phyloP scores from a whole-genome alignment of 2,329 filamentous ascomycete genomes.

The Fusarium mexicanum region DNA sequence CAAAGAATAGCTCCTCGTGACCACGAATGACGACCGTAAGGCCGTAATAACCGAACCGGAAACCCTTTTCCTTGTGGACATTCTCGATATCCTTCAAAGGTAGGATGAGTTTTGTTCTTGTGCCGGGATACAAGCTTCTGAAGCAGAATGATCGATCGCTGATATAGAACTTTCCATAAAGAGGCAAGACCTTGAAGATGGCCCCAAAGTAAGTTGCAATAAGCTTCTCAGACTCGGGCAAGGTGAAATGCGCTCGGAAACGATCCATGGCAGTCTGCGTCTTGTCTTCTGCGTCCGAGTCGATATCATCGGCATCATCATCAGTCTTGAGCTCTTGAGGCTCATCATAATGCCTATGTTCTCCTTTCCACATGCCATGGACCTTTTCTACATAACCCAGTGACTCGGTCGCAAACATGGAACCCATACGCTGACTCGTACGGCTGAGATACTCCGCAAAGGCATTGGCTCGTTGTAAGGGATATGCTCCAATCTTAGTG shows the following conservation, averaged over 20 bases:
- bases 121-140: conserved; percentile 87
- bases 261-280: conserved; percentile 76
- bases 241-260: conserved; percentile 88
- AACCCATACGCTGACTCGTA: conserved; percentile 83
- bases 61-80: conserved; percentile 93
- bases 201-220: conserved; percentile 93
- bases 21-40: conserved; percentile 92
- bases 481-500: conserved; percentile 74
- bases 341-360: conserved; percentile 86
- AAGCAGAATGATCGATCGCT: conserved; percentile 91
- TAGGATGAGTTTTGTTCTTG: conserved; percentile 90
- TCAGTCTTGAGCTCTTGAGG: conserved; percentile 61
- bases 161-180: conserved; percentile 97
- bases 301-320: conserved; percentile 58
- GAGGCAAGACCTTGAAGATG: conserved; percentile 85
- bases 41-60: conserved; percentile 89
- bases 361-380: conserved; percentile 95
- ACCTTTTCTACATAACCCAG: conserved; percentile 98
- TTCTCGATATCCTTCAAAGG: conserved; percentile 93
- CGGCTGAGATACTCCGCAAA: conserved; percentile 85
- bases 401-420: conserved; percentile 84
- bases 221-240: conserved; percentile 84
- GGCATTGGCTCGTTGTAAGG: conserved; percentile 82
- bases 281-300: conserved; percentile 71
- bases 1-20: conserved; percentile 96